Evolutionary conservation across 208 protist genomes (phyloP).

Genomic region (Leishmania aethiopica): DNA sequence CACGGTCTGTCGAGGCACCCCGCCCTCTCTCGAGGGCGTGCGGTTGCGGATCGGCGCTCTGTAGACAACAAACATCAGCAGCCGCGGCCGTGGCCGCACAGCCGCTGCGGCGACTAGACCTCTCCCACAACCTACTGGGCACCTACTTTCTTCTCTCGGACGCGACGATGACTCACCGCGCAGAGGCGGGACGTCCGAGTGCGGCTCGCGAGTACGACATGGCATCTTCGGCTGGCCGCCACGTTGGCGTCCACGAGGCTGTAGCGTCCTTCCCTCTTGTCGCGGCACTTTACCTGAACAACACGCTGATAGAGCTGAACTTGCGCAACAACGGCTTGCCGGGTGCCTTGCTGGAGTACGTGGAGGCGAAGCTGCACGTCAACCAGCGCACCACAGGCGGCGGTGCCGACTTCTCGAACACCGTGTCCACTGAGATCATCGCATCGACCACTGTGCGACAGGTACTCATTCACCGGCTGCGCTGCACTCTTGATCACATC

Average conservation of each 20-base stretch:
- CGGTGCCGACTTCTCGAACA: no score
- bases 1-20: not conserved
- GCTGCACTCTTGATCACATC: not conserved
- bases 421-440: not conserved
- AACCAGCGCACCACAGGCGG: slow-evolving; percentile 31
- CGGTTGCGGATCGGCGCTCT: not conserved
- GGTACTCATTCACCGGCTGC: not conserved
- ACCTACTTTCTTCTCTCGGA: slow-evolving; percentile 15
- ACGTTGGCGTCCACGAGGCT: slow-evolving; percentile 1
- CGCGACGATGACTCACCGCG: not conserved
- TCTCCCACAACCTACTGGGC: slow-evolving; percentile 36
- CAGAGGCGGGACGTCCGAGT: not conserved
- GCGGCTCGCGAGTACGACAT: not conserved
- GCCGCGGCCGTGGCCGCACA: not conserved
- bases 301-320: slow-evolving; percentile 39
- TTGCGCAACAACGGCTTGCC: slow-evolving; percentile 49
- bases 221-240: not conserved
- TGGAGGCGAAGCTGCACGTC: slow-evolving; percentile 61
- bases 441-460: slow-evolving; percentile 1
- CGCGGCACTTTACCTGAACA: slow-evolving; percentile 65
- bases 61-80: not conserved
- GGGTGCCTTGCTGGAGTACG: slow-evolving; percentile 37
- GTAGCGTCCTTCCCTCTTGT: slow-evolving; percentile 47
- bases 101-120: slow-evolving; percentile 22
- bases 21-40: slow-evolving; percentile 12